phyloP scores from a whole-genome alignment of 2,329 filamentous ascomycete genomes.

The Fusarium hainanense region DNA sequence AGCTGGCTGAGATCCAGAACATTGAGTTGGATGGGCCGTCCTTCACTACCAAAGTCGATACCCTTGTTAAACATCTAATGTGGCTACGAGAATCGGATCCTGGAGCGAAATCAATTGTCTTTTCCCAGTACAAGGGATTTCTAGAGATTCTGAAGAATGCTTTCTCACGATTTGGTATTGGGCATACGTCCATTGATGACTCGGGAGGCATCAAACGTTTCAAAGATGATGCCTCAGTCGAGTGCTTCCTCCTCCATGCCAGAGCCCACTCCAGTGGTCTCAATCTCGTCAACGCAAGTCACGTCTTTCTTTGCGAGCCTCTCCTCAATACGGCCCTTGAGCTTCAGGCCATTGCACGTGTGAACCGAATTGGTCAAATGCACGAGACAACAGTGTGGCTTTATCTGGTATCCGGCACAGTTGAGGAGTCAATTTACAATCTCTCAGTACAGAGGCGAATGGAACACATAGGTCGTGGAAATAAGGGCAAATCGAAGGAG shows the following conservation, averaged over 20 bases:
- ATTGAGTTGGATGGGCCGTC: constrained; percentile 78
- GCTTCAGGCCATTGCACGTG: constrained; percentile 92
- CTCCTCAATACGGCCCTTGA: constrained; percentile 93
- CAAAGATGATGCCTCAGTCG: constrained; percentile 76
- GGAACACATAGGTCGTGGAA: constrained; percentile 72
- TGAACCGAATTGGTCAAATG: constrained; percentile 92
- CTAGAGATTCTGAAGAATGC: constrained; percentile 78
- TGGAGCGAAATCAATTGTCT: constrained; percentile 91
- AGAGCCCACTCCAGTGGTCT: constrained; percentile 89
- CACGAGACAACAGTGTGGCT: constrained; percentile 94
- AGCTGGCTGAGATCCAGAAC: constrained; percentile 82
- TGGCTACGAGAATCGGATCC: constrained; percentile 88
- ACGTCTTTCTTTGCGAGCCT: constrained; percentile 95
- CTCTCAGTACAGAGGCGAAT: constrained; percentile 83
- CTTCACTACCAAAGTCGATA: constrained; percentile 93
- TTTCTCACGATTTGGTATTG: constrained; percentile 77
- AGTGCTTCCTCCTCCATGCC: constrained; percentile 90
- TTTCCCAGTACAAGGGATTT: constrained; percentile 88
- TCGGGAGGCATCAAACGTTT: constrained; percentile 78
- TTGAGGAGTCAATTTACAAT: constrained; percentile 92
- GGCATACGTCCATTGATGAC: constrained; percentile 75
- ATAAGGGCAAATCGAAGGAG: constrained; percentile 55
- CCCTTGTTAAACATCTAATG: constrained; percentile 79
- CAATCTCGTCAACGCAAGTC: constrained; percentile 91
- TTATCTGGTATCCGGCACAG: constrained; percentile 89